Base-by-base conservation (phyloP, 371 early-diverging fungal species). In the Mucor velutinosus region DNA sequence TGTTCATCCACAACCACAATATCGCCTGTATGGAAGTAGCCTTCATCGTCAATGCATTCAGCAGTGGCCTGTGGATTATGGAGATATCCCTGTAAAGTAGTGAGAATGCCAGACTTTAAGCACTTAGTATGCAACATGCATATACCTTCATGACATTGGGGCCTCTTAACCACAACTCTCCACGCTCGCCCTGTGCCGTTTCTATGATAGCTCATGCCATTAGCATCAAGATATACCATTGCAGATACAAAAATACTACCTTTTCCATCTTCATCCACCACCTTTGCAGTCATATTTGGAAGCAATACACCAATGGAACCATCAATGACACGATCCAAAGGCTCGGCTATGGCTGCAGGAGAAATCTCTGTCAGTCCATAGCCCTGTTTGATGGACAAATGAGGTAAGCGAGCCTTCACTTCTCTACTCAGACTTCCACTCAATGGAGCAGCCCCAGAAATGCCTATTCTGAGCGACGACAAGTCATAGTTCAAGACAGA, bases 401-500 rank as follows among this genome's bases (percentile, higher is more conserved):
- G 51, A 21, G 87, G 88, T n/a, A 91, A 73, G 7, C 72, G 69
- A 23, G 71, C 33, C 0, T 81, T 74, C 8, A 89, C 77, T 3
- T 64, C 74, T 23, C 74, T 57, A 33, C 81, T 61, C 0, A 92
- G 71, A 25, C 89, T 89, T 11, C 77, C 70, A 19, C 87, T 78
- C 5, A 97, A 80, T 14, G 96, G 96, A 6, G 96, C 96, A 15
- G 95, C 98, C 25, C 92, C 96, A 35, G 86, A 88, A 32, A 87
- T 64, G 8, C 92, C 69, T 29, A 72, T 73, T n/a, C 76, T 58
- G 1, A 95, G 71, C 14, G 87, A 84, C 0, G 87, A 82, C 32
- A 95, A 62, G 55, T 94, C 86, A 70, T 84, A 92, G 3, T 90
- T 70, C 37, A 79, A 76, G 15, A 93, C 89, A 17, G 84, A 67